Percentiles rank a stretch among this genome's conserved stretches.
Evolutionary conservation across 2,329 filamentous ascomycete species (phyloP).

Genomic region (Rugonectria rugulosa): DNA sequence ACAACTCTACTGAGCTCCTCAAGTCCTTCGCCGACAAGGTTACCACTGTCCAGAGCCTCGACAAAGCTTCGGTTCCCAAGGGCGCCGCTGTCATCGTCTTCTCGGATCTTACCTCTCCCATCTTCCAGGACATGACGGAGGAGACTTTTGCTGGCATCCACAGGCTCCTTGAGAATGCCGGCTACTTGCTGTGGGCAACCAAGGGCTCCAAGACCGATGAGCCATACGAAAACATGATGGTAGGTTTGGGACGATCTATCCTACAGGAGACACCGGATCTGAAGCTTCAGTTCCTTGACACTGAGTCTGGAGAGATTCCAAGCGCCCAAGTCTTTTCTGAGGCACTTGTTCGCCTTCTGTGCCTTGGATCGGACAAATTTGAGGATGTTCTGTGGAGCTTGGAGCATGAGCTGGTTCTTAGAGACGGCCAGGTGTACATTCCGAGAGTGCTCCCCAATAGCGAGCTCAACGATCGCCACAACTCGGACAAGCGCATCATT

Average conservation of each 20-base stretch:
- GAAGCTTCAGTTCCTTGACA: constrained; percentile 10
- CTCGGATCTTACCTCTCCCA: constrained; percentile 13
- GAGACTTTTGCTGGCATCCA: constrained; percentile 8
- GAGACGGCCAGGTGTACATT: neutral
- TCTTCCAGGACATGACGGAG: constrained; percentile 5
- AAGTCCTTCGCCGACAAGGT: neutral
- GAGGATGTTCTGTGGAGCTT: neutral
- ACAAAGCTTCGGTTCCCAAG: too few relatives aligned
- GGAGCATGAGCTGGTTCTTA: constrained; percentile 1
- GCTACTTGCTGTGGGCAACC: constrained; percentile 7
- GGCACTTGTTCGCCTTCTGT: neutral
- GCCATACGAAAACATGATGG: constrained; percentile 14
- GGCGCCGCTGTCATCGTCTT: too few relatives aligned
- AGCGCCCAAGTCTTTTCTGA: neutral
- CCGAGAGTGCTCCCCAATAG: neutral
- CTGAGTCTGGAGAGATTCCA: constrained; percentile 1
- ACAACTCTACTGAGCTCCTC: neutral
- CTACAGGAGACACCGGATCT: constrained; percentile 15
- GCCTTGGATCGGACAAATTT: neutral
- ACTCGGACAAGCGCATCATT: neutral
- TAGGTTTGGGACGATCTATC: constrained; percentile 15
- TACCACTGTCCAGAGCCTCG: neutral
- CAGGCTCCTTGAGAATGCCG: constrained; percentile 5
- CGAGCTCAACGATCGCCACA: neutral
- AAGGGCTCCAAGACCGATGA: constrained; percentile 6